Evolutionary conservation across 352 stramenopile species (phyloP).

Genomic region (Pythium diclinum): DNA sequence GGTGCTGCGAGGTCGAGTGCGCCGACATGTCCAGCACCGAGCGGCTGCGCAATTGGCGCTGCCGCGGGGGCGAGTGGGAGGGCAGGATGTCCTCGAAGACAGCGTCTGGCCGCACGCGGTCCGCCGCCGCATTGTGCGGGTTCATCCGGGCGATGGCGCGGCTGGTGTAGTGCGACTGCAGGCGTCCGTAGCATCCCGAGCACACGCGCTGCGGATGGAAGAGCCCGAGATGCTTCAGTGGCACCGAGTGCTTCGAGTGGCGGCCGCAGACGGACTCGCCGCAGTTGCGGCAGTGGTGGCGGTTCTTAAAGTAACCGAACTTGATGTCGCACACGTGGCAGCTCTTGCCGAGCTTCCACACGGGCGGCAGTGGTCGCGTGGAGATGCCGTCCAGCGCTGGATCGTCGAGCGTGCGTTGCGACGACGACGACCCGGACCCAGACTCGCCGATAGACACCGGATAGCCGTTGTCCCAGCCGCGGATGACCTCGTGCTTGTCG

Average conservation of each 20-base stretch:
- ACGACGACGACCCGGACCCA: conserved; percentile 23
- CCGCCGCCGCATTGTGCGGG: conserved; percentile 1
- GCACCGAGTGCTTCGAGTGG: conserved; percentile 58
- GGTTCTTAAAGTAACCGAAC: conserved; percentile 75
- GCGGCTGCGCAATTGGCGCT: conserved; percentile 12
- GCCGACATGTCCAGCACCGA: conserved; percentile 16
- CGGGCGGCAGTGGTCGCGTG: conserved; percentile 23
- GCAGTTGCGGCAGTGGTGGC: conserved; percentile 83
- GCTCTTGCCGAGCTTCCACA: conserved; percentile 55
- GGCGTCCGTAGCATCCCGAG: conserved; percentile 46
- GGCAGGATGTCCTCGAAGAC: conserved; percentile 14
- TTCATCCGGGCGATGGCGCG: conserved; percentile 29
- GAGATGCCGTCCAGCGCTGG: conserved; percentile 15
- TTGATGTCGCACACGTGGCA: conserved; percentile 68
- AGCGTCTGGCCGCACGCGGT: background rate
- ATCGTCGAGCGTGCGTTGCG: conserved; percentile 18
- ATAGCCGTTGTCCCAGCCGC: conserved; percentile 21
- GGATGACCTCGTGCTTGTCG: conserved; percentile 14
- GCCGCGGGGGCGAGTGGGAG: background rate
- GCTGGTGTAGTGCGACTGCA: conserved; percentile 51
- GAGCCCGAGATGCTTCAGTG: conserved; percentile 56
- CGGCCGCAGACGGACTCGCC: conserved; percentile 72
- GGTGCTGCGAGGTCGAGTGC: background rate
- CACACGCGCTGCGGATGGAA: conserved; percentile 69
- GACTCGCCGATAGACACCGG: conserved; percentile 25